Evolutionary conservation across 2,329 filamentous ascomycete genomes (phyloP).

Genomic region (Diaporthe sp.): DNA sequence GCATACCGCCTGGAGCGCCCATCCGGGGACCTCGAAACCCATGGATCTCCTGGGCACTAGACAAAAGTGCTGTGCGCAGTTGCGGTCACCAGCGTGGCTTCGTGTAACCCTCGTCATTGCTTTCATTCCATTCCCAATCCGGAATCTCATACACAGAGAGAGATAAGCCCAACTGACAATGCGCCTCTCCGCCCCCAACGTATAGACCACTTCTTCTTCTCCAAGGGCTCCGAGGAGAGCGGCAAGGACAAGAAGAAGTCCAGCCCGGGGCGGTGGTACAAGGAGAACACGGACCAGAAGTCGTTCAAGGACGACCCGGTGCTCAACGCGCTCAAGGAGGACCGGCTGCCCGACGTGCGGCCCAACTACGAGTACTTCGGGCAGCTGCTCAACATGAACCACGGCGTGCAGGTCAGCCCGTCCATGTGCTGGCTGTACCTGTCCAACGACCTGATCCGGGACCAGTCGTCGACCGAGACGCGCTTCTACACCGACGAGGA

Average conservation of each 20-base stretch:
- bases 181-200: neutral
- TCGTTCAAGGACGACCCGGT: constrained; percentile 76
- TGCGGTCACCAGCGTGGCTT: neutral
- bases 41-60: neutral
- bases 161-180: constrained; percentile 40
- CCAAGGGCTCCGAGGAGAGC: constrained; percentile 67
- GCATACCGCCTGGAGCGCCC: neutral
- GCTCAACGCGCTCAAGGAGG: constrained; percentile 71
- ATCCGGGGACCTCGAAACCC: neutral
- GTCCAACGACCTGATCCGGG: constrained; percentile 62
- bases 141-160: neutral
- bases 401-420: constrained; percentile 65
- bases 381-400: constrained; percentile 66
- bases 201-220: constrained; percentile 72
- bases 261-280: constrained; percentile 38
- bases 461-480: constrained; percentile 46
- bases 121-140: neutral
- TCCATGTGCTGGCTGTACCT: constrained; percentile 72
- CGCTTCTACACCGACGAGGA: constrained; percentile 31
- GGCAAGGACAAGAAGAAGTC: constrained; percentile 52
- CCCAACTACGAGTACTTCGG: constrained; percentile 74
- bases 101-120: neutral
- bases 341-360: constrained; percentile 67
- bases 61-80: constrained; percentile 5
- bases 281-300: constrained; percentile 54